A percentile compares a stretch with the other conserved stretches of the same genome.
phyloP scores from a whole-genome alignment of 2,329 filamentous ascomycete genomes.

The Fusarium caatingaense region DNA sequence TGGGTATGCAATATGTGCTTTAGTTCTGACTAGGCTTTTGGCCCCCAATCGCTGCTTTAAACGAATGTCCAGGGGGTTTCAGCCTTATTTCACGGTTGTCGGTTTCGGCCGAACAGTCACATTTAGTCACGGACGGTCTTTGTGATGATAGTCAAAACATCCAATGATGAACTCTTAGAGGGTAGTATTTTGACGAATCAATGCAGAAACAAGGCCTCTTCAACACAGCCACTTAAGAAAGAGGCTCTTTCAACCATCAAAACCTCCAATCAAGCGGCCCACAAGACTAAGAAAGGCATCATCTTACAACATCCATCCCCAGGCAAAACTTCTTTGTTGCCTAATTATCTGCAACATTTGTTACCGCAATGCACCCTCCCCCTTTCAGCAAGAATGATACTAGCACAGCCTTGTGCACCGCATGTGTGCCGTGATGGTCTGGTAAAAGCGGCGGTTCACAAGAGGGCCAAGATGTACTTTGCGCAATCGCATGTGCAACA shows the following conservation, averaged over 20 bases:
- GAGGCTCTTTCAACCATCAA: conserved; percentile 1
- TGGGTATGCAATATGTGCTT: conserved; percentile 16
- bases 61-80: background rate
- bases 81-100: conserved; percentile 12
- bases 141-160: background rate
- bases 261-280: background rate
- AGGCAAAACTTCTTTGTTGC: conserved; percentile 23
- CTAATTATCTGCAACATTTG: conserved; percentile 12
- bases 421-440: conserved; percentile 11
- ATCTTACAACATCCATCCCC: background rate
- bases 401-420: conserved; percentile 24
- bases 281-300: background rate
- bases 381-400: background rate
- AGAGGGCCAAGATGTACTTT: conserved; percentile 7
- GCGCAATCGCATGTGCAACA: conserved; percentile 31
- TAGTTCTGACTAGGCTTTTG: conserved; percentile 16
- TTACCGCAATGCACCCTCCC: conserved; percentile 30
- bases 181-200: background rate
- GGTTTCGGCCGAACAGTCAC: background rate
- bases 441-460: conserved; percentile 26
- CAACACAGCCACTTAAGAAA: conserved; percentile 9
- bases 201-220: background rate
- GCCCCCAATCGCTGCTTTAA: conserved; percentile 26
- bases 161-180: background rate
- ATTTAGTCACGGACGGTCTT: background rate